Evolutionary conservation across 2,329 filamentous ascomycete species (phyloP).

Genomic region (Cladophialophora psammophila): DNA sequence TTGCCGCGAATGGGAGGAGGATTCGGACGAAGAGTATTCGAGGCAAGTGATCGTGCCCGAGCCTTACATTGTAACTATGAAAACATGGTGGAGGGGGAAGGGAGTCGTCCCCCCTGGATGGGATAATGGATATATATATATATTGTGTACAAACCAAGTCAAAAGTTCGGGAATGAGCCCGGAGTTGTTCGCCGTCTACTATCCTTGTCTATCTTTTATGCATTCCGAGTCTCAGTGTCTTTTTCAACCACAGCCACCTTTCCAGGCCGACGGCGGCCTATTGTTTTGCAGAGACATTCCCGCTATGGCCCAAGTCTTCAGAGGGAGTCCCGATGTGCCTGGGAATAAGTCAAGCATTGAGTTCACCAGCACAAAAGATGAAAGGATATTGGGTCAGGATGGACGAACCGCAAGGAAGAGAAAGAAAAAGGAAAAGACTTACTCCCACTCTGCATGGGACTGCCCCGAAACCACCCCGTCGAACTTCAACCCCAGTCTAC

Average conservation of each 20-base stretch:
- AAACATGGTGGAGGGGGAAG: no score
- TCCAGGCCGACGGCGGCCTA: slow-evolving; percentile 18
- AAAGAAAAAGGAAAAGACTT: background rate
- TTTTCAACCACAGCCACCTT: slow-evolving; percentile 22
- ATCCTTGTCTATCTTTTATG: no score
- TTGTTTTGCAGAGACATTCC: slow-evolving; percentile 17
- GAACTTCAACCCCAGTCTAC: slow-evolving; percentile 14
- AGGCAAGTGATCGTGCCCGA: slow-evolving; percentile 6
- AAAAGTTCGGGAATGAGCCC: no score
- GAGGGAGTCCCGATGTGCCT: slow-evolving; percentile 14
- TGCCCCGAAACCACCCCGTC: background rate
- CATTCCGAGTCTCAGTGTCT: slow-evolving; percentile 12
- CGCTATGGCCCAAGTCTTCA: slow-evolving; percentile 7
- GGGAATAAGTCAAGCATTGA: background rate
- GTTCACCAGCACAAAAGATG: background rate
- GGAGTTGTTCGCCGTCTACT: no score
- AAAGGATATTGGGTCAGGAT: no score
- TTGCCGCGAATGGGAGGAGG: slow-evolving; percentile 43
- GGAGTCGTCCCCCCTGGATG: no score
- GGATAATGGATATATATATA: no score
- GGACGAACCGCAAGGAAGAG: background rate
- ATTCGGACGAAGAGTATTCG: slow-evolving; percentile 19
- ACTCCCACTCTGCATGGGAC: slow-evolving; percentile 18
- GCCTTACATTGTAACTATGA: background rate
- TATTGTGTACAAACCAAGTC: no score